Base-by-base conservation (phyloP, 2,329 filamentous ascomycete genomes). In the Simplicillium aogashimaense region DNA sequence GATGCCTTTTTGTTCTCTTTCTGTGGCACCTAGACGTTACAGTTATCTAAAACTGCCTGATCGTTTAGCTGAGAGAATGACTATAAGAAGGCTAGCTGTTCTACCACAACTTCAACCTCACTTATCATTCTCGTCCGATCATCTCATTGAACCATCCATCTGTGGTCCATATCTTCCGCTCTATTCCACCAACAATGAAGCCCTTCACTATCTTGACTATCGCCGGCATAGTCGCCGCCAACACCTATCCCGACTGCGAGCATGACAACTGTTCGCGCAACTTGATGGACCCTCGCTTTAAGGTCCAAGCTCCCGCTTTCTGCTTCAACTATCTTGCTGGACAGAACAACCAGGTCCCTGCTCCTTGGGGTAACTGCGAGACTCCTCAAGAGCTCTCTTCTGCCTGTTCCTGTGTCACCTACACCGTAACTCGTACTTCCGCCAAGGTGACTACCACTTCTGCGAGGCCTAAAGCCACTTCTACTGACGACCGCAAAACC, bases 321-420 rank as follows among this genome's bases (percentile, higher is more conserved):
- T 65, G 62, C 47, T 39, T 54, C 11, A 47, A 48, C 2, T 61
- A 53, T 44, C 53, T 65, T 35, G 37, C 51, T 15, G 50, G 47
- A 18, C 53, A 49, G 38, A 56, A 47, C 17, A 58, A 53, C 18
- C 47, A 47, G 33, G 53, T 63, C 34, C 60, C 60, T 6, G 46
- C 52, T 7, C 45, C 57, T 36, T 63, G 52, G 47, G 33, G 32
- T 44, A 54, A 56, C 52, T 63, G 60, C 43, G 36, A 37, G 17
- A 43, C 38, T 30, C 49, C 55, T 38, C 50, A 45, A 13, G 45
- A 41, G 11, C 45, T 56, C 34, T 55, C 50, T 46, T 63, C 61
- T 34, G 59, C 57, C 35, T 63, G 60, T 53, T 61, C 59, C 6
- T 63, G 59, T 51, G 50, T 62, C 49, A 53, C 55, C 41, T 60